Conservation (phyloP, 306 rosid genomes). For the Biancaea sappan region DNA sequence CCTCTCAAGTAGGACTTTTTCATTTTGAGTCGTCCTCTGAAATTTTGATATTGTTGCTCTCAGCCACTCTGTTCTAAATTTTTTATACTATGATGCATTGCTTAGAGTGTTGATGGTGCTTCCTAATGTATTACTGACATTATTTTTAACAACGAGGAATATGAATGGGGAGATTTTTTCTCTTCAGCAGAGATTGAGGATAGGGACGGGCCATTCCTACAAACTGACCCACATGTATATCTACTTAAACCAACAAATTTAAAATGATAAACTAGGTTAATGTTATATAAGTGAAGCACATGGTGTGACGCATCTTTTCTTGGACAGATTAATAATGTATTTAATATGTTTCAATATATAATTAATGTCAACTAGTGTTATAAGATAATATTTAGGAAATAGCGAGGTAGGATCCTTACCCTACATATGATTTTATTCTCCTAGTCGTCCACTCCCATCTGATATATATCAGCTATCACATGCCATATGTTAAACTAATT, state of each 20-base stretch:
- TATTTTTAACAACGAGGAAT: too few species aligned
- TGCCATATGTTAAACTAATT: constrained; percentile 28
- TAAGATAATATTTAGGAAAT: constrained; percentile 22
- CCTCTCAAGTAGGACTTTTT: too few species aligned
- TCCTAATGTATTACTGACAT: too few species aligned
- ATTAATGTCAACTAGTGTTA: constrained; percentile 24
- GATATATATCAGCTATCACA: constrained; percentile 23
- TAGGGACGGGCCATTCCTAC: too few species aligned
- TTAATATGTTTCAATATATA: constrained; percentile 15
- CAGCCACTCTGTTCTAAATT: too few species aligned
- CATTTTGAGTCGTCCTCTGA: too few species aligned
- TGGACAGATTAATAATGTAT: constrained; percentile 34
- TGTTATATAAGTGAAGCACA: constrained; percentile 47
- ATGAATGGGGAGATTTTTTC: too few species aligned
- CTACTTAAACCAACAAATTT: background rate
- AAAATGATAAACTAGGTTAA: constrained; percentile 12
- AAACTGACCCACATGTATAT: too few species aligned
- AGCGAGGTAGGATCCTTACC: constrained; percentile 33
- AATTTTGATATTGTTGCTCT: too few species aligned
- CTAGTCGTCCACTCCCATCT: constrained; percentile 36
- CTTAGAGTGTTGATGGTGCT: too few species aligned
- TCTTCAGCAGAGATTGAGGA: too few species aligned
- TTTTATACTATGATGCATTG: too few species aligned
- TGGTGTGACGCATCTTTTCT: constrained; percentile 47
- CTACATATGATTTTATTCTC: constrained; percentile 55